Conservation (phyloP, 2,329 filamentous ascomycete genomes). For the Fusarium beomiforme region DNA sequence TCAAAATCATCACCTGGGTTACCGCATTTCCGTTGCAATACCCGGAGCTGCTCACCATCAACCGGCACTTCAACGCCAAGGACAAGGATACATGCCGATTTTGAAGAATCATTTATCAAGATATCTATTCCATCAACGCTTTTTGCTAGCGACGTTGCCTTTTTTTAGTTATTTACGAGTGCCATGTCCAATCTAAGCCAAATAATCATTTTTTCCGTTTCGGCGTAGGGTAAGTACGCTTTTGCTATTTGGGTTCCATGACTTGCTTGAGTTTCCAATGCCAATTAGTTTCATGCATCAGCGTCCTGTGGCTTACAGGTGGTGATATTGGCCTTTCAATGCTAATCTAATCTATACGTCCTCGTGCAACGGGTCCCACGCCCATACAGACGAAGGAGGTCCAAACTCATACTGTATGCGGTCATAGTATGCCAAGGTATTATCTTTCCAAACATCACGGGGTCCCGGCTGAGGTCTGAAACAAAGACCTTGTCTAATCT, state of each 20-base stretch:
- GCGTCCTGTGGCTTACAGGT: no score
- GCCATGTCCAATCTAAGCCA: no score
- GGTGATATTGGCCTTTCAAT: no score
- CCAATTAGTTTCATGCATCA: neutral
- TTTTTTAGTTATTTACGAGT: no score
- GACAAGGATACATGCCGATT: fast-evolving
- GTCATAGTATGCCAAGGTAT: neutral
- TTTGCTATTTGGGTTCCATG: no score
- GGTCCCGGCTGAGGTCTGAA: neutral
- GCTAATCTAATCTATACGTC: neutral
- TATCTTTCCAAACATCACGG: fast-evolving
- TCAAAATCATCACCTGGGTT: neutral
- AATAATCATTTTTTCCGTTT: neutral
- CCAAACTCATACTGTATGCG: neutral
- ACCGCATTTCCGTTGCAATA: neutral
- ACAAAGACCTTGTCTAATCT: neutral
- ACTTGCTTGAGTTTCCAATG: neutral
- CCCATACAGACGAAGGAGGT: neutral
- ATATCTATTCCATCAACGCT: no score
- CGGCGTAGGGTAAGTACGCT: neutral
- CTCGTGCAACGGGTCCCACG: neutral
- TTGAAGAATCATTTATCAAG: fast-evolving
- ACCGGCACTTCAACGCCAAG: neutral
- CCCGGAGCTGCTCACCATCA: neutral
- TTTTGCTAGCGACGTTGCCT: fast-evolving